A percentile compares a stretch with the other conserved stretches of the same genome.
Evolutionary conservation across 2,329 filamentous ascomycete genomes (phyloP).

Genomic region (Xylariales sp.): DNA sequence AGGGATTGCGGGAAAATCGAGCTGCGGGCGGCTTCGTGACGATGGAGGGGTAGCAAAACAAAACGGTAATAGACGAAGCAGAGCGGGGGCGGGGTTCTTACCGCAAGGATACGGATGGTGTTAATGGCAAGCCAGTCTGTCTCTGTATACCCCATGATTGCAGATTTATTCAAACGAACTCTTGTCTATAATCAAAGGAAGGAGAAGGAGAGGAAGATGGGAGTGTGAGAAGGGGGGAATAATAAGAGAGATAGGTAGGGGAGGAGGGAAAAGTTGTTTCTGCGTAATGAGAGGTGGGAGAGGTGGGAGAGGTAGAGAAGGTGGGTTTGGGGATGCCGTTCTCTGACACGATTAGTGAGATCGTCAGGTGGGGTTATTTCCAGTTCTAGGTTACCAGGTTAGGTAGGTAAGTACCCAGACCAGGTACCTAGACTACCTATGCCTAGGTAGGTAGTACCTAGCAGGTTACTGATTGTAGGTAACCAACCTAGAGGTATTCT

Average conservation of each 20-base stretch:
- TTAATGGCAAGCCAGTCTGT: slow-evolving; percentile 93
- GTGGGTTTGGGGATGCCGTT: slow-evolving; percentile 21
- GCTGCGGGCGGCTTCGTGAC: slow-evolving; percentile 44
- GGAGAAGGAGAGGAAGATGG: slow-evolving; percentile 35
- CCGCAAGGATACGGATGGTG: slow-evolving; percentile 95
- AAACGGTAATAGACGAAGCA: slow-evolving; percentile 39
- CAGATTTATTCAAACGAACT: slow-evolving; percentile 44
- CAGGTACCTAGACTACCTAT: neutral
- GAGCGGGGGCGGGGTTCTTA: slow-evolving; percentile 63
- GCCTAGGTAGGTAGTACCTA: no score
- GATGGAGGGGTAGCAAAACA: slow-evolving; percentile 48
- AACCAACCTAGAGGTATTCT: no score
- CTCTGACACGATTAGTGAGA: slow-evolving; percentile 38
- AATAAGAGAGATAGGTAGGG: slow-evolving; percentile 30
- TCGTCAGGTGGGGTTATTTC: slow-evolving; percentile 34
- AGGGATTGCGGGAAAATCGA: slow-evolving; percentile 33
- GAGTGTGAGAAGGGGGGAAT: slow-evolving; percentile 27
- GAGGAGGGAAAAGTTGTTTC: slow-evolving; percentile 28
- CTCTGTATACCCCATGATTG: slow-evolving; percentile 88
- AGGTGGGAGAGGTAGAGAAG: slow-evolving; percentile 16
- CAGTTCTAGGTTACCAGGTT: neutral
- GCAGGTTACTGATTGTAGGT: no score
- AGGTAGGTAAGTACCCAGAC: neutral
- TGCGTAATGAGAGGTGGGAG: slow-evolving; percentile 24
- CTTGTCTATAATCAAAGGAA: slow-evolving; percentile 37